Evolutionary conservation across 768 basidiomycete genomes (phyloP), one percentile per base, ranked within the genome.

Genomic region (Coprinopsis marcescibilis): DNA sequence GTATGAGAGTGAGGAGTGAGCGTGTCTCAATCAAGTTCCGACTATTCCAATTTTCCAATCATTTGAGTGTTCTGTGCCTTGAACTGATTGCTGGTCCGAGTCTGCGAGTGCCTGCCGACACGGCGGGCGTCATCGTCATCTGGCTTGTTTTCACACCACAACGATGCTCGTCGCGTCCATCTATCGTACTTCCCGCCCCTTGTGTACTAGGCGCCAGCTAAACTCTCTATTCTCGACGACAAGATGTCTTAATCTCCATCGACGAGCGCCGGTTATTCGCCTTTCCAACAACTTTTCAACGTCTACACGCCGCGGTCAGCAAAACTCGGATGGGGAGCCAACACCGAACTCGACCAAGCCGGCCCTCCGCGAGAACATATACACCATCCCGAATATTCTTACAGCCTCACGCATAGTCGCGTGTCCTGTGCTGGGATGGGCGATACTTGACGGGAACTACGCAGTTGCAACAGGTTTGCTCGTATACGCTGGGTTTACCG

Each of bases 361-460:
- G 7, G 58, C 63, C n/a, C 54, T 75, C 8, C 75, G 77, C 53
- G 92, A 95, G 63, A 90, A 95, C 60, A 90, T 93, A 49, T 97
- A 96, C 68, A 99, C 96, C 1, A 55, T 95, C 26, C 96, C 96
- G 0, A 99, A 99, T 60, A 58, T 89, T 4, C 71, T 99, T 33
- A 98, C 96, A 1, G 57, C 83, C 19, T 92, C 91, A 1, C 78
- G 96, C 36, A 94, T 99, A 55, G 55, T 81, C 13, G 80, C 95
- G 0, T 96, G 93, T 60, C 96, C 96, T 8, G 70, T 86, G 11
- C 77, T 99, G n/a, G 95, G 89, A 3, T 96, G 87, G 79, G 80
- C 85, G 23, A 87, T 98, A 46, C 57, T 97, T 29, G 67, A 91
- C 29, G 84, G 83, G 48, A 75, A 96, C 58, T 93, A 88, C 58